These are phyloP conservation scores for Gossypium schwendimanii DNA, from an alignment of 441 rosid genomes.

Conservation along the genomic window DNA sequence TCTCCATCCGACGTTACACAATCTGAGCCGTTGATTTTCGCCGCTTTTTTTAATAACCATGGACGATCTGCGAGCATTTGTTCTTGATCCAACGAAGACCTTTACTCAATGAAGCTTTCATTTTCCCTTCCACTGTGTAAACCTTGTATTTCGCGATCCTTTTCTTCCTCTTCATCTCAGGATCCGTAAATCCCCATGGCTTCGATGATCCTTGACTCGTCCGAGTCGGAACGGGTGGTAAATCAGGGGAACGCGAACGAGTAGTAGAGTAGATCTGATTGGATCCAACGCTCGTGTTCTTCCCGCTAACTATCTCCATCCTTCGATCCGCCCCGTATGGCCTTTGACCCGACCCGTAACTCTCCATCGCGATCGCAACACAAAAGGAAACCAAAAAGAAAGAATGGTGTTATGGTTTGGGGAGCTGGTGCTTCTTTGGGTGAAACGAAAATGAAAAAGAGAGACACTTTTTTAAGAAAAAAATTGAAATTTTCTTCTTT, in stretches of 20 bases:
- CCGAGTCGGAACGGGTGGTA: constrained; percentile 24
- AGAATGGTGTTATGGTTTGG: background rate
- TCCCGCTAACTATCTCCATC: constrained; percentile 58
- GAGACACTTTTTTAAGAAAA: background rate
- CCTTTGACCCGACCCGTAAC: constrained; percentile 34
- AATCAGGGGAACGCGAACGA: constrained; percentile 27
- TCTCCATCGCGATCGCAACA: constrained; percentile 24
- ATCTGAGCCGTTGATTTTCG: constrained; percentile 1
- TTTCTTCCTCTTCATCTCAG: constrained; percentile 65
- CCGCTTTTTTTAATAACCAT: constrained; percentile 24
- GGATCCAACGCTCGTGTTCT: constrained; percentile 23
- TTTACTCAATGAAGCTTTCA: constrained; percentile 54
- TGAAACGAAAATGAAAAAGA: background rate
- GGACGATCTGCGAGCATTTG: constrained; percentile 48
- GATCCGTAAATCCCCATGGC: constrained; percentile 63
- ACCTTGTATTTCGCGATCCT: constrained; percentile 67
- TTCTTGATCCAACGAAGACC: constrained; percentile 73
- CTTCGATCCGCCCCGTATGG: constrained; percentile 32
- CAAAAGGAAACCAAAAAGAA: background rate
- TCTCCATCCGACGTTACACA: constrained; percentile 7
- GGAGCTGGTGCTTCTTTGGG: background rate
- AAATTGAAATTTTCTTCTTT: background rate
- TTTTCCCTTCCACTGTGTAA: constrained; percentile 63
- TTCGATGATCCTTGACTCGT: constrained; percentile 22
- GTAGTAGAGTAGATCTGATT: constrained; percentile 31